Percentiles rank a stretch among this genome's conserved stretches.
These are phyloP conservation scores for Salicornia ramosissima DNA, from an alignment of 148 eudicot species.

Conservation along the genomic window DNA sequence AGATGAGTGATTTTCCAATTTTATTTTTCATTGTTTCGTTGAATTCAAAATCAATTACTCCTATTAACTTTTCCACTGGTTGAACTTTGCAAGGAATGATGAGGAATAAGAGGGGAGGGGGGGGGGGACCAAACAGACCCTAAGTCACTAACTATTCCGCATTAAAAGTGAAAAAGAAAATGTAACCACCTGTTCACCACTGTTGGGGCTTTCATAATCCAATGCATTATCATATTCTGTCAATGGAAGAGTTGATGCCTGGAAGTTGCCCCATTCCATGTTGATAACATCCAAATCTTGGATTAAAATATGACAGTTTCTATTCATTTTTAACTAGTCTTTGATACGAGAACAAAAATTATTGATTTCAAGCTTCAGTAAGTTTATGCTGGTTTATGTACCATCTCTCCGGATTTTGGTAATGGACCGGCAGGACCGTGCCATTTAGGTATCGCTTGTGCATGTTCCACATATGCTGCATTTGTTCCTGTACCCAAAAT, in stretches of 20 bases:
- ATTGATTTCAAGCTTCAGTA: neutral
- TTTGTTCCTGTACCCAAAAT: conserved; percentile 78
- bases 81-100: too few relatives aligned
- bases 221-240: conserved; percentile 66
- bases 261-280: conserved; percentile 87
- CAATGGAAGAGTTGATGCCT: conserved; percentile 54
- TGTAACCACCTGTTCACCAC: conserved; percentile 58
- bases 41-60: too few relatives aligned
- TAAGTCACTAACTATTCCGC: neutral
- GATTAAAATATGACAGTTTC: neutral
- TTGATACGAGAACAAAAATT: neutral
- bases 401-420: conserved; percentile 78
- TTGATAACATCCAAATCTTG: conserved; percentile 48
- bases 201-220: conserved; percentile 66
- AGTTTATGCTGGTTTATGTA: conserved; percentile 16
- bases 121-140: too few relatives aligned
- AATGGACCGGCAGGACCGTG: conserved; percentile 54
- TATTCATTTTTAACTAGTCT: neutral
- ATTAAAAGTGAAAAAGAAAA: neutral
- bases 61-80: too few relatives aligned
- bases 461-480: conserved; percentile 74
- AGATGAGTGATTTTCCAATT: too few relatives aligned
- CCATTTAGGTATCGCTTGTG: conserved; percentile 71
- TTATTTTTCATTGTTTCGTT: too few relatives aligned
- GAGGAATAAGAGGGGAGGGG: too few relatives aligned